These are phyloP conservation scores for Diaporthe australafricana DNA, from an alignment of 2,329 filamentous ascomycete species.

Conservation along the genomic window DNA sequence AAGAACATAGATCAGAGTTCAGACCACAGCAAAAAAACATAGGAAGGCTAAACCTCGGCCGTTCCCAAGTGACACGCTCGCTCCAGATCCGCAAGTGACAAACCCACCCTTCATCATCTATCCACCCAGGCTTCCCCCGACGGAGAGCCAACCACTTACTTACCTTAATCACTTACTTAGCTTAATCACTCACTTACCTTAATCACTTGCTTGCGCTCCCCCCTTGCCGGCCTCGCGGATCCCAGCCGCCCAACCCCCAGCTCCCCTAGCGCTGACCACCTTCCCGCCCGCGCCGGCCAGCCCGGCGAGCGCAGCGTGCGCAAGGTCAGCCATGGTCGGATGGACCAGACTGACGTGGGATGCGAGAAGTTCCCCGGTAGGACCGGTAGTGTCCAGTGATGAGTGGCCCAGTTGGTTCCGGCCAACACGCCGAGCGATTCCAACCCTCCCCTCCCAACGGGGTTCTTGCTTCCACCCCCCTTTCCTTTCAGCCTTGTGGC, in stretches of 20 bases:
- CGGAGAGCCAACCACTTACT: not conserved
- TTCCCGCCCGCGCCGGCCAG: conserved; percentile 4
- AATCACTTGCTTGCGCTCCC: not conserved
- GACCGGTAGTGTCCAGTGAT: not conserved
- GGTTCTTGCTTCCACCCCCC: too few species aligned
- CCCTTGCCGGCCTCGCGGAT: not conserved
- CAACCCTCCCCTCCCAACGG: too few species aligned
- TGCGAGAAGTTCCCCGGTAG: not conserved
- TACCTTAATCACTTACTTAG: too few species aligned
- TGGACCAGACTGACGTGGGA: conserved; percentile 3
- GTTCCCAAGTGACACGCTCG: too few species aligned
- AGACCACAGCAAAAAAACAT: too few species aligned
- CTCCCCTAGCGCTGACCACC: not conserved
- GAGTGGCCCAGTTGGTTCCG: not conserved
- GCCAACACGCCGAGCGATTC: not conserved
- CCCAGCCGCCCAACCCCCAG: not conserved
- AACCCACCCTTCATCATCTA: not conserved
- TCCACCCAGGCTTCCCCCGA: not conserved
- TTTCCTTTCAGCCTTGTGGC: conserved; percentile 21
- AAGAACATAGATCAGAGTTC: too few species aligned
- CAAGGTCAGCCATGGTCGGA: not conserved
- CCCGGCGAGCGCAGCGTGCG: not conserved
- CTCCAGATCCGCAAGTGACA: not conserved
- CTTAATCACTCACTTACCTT: not conserved
- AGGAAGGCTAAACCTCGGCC: too few species aligned